Evolutionary conservation across 2,329 filamentous ascomycete species (phyloP), one percentile per base, ranked within the genome.

Genomic region (Trichophyton benhamiae): DNA sequence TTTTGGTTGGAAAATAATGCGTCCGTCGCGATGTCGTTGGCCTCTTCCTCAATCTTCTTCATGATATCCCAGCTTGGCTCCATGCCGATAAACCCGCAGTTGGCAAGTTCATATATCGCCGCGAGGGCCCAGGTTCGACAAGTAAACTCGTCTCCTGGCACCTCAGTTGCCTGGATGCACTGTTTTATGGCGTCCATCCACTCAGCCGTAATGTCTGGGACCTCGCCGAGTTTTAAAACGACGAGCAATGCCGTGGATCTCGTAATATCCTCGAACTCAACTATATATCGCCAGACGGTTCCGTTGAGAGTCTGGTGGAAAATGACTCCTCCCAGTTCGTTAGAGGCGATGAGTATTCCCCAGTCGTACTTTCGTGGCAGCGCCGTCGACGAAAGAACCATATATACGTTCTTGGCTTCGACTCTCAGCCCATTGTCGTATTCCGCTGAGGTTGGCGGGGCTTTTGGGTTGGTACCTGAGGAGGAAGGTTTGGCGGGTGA

Each of bases 61-160:
- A 65, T 48, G 27, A 58, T 61, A 8, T 4, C 36, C 64, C 63
- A 64, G n/a, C 64, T 62, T 4, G 63, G 63, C 25, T 57, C 42
- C 27, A 66, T 30, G 7, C 59, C 63, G 33, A 64, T 61, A 49
- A 64, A 65, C 11, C 65, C 65, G 2, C 57, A 58, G 44, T 61
- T 57, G 3, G 60, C 65, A 20, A 65, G 52, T 27, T 66, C 62
- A 36, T 63, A 65, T 7, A 66, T 46, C 3, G 60, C 65, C 17
- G 61, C 60, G 9, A 66, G 41, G 17, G 57, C 53, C 65, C 64
- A 66, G 1, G 64, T 61, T 17, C 65, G 64, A 59, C 60, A 63
- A 11, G 58, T 61, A 52, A 66, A 63, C n/a, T 62, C 59, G 13
- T 20, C 57, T 13, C 22, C 58, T 22, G 59, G 36, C 15, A 63